Evolutionary conservation across 2,329 filamentous ascomycete species (phyloP).

Genomic region (Trichophyton mentagrophytes): DNA sequence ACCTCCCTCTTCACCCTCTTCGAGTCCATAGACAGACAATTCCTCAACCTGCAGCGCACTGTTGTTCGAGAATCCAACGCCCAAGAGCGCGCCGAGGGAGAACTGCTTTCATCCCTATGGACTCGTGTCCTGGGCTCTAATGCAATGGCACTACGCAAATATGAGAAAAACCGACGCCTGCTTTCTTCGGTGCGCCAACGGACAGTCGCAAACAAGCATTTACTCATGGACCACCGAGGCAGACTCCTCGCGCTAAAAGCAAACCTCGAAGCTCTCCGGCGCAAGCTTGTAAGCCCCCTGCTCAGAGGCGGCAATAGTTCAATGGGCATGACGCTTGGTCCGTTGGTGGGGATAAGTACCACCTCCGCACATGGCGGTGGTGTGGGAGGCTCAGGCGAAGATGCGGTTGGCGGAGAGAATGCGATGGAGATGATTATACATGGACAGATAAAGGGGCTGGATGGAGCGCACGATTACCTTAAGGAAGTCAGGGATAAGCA

Average conservation of each 20-base stretch:
- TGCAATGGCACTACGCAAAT: slow-evolving; percentile 66
- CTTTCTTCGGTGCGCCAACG: slow-evolving; percentile 66
- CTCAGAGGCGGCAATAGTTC: slow-evolving; percentile 52
- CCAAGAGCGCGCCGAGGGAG: slow-evolving; percentile 68
- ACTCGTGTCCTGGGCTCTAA: slow-evolving; percentile 68
- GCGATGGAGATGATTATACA: slow-evolving; percentile 45
- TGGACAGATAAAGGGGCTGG: slow-evolving; percentile 72
- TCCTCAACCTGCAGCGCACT: slow-evolving; percentile 72
- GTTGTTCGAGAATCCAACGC: slow-evolving; percentile 71
- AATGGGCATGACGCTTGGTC: slow-evolving; percentile 26
- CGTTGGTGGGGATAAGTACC: slow-evolving; percentile 11
- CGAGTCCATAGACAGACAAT: slow-evolving; percentile 79
- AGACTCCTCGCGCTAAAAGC: slow-evolving; percentile 73
- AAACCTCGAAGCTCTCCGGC: slow-evolving; percentile 69
- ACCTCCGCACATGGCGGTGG: slow-evolving; percentile 17
- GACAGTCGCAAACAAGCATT: slow-evolving; percentile 75
- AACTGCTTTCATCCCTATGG: slow-evolving; percentile 76
- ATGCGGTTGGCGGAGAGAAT: slow-evolving; percentile 51
- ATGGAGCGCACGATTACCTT: slow-evolving; percentile 66
- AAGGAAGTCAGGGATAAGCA: slow-evolving; percentile 63
- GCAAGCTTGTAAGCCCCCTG: slow-evolving; percentile 72
- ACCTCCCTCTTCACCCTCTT: slow-evolving; percentile 78
- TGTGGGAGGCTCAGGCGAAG: slow-evolving; percentile 11
- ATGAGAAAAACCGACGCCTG: slow-evolving; percentile 75
- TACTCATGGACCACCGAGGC: slow-evolving; percentile 76